Evolutionary conservation across 805 yeast species (phyloP).

Genomic region (Wickerhamomyces bisporus): DNA sequence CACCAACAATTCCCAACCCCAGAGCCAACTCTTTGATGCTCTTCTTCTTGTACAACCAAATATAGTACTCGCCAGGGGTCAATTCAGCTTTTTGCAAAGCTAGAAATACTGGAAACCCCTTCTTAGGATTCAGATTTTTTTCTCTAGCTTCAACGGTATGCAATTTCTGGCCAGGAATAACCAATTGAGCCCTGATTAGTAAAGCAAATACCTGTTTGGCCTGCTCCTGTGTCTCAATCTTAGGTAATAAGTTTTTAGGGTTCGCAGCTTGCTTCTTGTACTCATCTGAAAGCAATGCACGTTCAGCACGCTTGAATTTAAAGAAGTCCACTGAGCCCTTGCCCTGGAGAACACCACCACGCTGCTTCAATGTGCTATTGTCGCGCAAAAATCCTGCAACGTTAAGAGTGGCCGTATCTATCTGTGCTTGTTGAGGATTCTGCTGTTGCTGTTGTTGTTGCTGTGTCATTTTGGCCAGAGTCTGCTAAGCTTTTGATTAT

Average conservation of each 20-base stretch:
- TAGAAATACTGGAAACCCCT: constrained; percentile 55
- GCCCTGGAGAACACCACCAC: constrained; percentile 73
- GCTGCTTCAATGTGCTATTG: constrained; percentile 64
- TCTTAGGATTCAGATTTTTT: constrained; percentile 58
- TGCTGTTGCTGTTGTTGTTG: constrained; percentile 1
- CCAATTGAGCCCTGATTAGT: constrained; percentile 67
- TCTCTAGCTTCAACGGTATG: constrained; percentile 62
- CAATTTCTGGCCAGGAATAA: constrained; percentile 72
- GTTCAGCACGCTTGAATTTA: constrained; percentile 73
- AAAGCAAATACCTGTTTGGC: constrained; percentile 60
- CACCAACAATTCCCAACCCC: constrained; percentile 43
- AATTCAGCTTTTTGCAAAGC: constrained; percentile 53
- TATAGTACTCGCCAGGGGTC: constrained; percentile 64
- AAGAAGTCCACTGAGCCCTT: constrained; percentile 69
- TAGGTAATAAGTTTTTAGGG: constrained; percentile 43
- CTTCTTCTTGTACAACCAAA: constrained; percentile 77
- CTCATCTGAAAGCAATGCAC: constrained; percentile 73
- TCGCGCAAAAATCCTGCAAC: constrained; percentile 69
- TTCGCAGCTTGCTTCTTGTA: constrained; percentile 50
- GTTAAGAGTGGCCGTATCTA: constrained; percentile 54
- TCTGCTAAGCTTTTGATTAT: no score
- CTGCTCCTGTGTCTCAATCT: constrained; percentile 43
- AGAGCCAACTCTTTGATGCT: constrained; percentile 38
- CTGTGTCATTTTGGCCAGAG: no score
- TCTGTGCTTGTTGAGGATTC: constrained; percentile 9